Percentiles rank a stretch among this genome's conserved stretches.
Evolutionary conservation across 148 eudicot genomes (phyloP).

Genomic region (Hydrangea macrophylla): DNA sequence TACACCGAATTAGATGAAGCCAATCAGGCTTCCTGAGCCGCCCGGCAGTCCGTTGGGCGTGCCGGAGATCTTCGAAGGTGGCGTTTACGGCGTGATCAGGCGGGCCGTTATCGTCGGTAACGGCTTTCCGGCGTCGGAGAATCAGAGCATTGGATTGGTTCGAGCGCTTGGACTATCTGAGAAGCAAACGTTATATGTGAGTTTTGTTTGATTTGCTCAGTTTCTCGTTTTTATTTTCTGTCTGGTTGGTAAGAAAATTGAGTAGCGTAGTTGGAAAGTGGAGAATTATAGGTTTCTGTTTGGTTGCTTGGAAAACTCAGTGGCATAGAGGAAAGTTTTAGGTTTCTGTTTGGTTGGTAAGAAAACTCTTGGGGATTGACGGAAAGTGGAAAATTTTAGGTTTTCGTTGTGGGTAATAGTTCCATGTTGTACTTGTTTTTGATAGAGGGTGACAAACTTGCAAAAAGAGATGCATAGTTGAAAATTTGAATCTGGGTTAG

Average conservation of each 20-base stretch:
- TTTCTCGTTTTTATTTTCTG: background rate
- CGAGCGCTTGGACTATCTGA: slow-evolving; percentile 84
- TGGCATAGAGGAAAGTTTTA: background rate
- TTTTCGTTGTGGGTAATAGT: no score
- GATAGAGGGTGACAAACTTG: no score
- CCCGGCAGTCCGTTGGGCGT: slow-evolving; percentile 62
- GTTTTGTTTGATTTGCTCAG: background rate
- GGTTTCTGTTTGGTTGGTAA: no score
- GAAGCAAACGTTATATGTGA: slow-evolving; percentile 75
- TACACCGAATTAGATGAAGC: slow-evolving; percentile 48
- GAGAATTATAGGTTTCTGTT: background rate
- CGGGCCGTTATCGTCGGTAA: slow-evolving; percentile 89
- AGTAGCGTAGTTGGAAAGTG: background rate
- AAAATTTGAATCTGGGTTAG: no score
- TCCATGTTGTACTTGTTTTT: no score
- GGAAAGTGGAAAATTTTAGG: no score
- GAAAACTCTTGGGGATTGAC: no score
- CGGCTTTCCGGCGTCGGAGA: slow-evolving; percentile 85
- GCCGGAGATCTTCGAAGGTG: slow-evolving; percentile 88
- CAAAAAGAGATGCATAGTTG: no score
- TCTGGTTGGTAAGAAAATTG: background rate
- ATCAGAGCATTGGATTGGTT: slow-evolving; percentile 84
- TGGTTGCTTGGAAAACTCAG: background rate
- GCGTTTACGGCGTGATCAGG: slow-evolving; percentile 70
- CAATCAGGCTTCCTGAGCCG: slow-evolving; percentile 91